Evolutionary conservation across 768 basidiomycete species (phyloP), one percentile per base, ranked within the genome.

Genomic region (Dendrothele bispora): DNA sequence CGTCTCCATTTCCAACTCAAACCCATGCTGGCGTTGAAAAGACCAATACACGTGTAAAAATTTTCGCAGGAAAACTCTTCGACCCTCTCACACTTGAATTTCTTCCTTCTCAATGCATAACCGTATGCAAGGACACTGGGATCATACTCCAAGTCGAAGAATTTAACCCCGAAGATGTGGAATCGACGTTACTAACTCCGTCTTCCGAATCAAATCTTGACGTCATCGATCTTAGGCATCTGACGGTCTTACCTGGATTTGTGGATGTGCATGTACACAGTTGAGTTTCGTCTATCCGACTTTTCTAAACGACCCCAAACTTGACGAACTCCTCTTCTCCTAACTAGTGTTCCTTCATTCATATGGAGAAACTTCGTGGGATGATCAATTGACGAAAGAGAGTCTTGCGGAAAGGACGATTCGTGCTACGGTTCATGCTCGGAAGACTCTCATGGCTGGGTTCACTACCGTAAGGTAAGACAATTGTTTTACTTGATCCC

Each of bases 381-480:
- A 70, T 14, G 81, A 84, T 55, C 83, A 85, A 54, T 57, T 83
- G 14, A 80, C 76, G 4, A 76, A 75, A 57, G 83, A 84, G 56
- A 73, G 69, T 24, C 57, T 82, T 5, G 71, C 71, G 3, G 83
- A 87, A 56, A 74, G 83, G 15, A 80, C 79, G 1, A 61, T 87
- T 7, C 72, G 83, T 28, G 83, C 84, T 4, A 78, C 79, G 0
- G 71, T 75, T 3, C 84, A 85, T 44, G 84, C 83, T 0, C 72
- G 65, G 24, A 65, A 66, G 39, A 86, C 81, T 3, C 63, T 83
- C 12, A 66, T 81, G 68, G 79, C 82, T 3, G 83, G 83, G 2
- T 87, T 75, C 58, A 85, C 85, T 0, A 71, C 79, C 7, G 82
- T 84, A 12, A 68, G 81, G 84, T 82, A 21, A 17, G 62, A 61